These are phyloP conservation scores for Mimosa pudica DNA, from an alignment of 306 rosid species.

Conservation along the genomic window DNA sequence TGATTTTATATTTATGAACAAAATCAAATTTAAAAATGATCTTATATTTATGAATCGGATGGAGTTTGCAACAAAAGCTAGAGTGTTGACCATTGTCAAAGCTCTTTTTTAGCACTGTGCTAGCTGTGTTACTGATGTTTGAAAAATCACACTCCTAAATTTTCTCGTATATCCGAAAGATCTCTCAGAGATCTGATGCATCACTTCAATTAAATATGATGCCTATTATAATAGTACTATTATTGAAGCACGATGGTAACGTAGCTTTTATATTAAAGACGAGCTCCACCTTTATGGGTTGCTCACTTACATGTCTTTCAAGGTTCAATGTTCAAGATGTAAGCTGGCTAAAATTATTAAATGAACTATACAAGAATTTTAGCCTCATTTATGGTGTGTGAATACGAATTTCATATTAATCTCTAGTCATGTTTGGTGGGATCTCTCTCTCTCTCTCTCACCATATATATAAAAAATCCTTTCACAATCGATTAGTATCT, in stretches of 20 bases:
- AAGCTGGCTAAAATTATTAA: background rate
- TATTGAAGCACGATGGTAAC: conserved; percentile 25
- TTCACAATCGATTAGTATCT: background rate
- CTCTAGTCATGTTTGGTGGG: background rate
- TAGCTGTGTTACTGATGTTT: background rate
- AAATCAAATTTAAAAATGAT: no score
- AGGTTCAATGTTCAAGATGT: background rate
- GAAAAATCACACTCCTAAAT: background rate
- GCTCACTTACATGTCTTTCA: background rate
- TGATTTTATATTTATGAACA: no score
- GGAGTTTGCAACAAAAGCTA: no score
- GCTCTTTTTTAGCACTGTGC: background rate
- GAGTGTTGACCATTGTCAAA: no score
- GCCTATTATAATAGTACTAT: background rate
- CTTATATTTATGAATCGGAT: no score
- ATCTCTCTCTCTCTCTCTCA: background rate
- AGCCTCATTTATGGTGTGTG: background rate
- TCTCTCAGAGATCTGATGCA: background rate
- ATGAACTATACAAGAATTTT: background rate
- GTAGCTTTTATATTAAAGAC: background rate
- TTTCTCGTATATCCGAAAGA: conserved; percentile 16
- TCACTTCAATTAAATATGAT: background rate
- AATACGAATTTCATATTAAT: background rate
- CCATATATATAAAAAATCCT: background rate
- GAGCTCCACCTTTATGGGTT: conserved; percentile 11